Evolutionary conservation across 768 basidiomycete species (phyloP), one percentile per base, ranked within the genome.

Genomic region (Pleurotus cornucopiae): DNA sequence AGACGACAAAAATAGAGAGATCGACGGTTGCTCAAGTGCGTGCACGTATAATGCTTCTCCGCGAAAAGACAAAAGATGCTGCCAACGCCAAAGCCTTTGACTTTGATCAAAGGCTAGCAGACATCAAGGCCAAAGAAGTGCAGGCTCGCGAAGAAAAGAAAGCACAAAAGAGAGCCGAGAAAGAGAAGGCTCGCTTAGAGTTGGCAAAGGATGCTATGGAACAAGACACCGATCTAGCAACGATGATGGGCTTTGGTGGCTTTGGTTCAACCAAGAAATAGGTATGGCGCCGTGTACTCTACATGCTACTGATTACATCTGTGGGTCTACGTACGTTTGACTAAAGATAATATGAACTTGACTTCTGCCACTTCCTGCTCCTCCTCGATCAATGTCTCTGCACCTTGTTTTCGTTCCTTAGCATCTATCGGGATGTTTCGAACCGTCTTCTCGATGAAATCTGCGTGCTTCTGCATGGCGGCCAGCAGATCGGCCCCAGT

Each of bases 11-110:
- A 54, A 77, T 97, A 54, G 87, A 86, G 64, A 83, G 94, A 14
- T 98, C 97, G 2, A 95, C 95, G 0, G 72, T 98, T 14, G 86
- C 86, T 61, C 93, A 99, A 73, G 97, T 99, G 52, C 90, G 93
- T 45, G 86, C 86, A 4, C 86, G 90, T 58, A 98, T 99, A 71
- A 91, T 91, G 0, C 74, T 81, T 38, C 75, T 99, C 26, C 86
- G 96, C 12, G 94, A 91, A 69, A 87, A 86, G 69, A 95, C 95
- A 2, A 88, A 86, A 59, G 86, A 89, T 41, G 86, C 86, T 6
- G 84, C 93, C 0, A 76, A 81, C 23, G 88, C 91, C 0, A 97
- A 97, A 67, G 83, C 86, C n/a, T 99, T 84, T 65, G 96, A 99
- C 72, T 99, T 99, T 72, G 88, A 94, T 64, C 75, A 89, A 65